phyloP scores from a whole-genome alignment of 2,329 filamentous ascomycete genomes.

The Domatiomyces catenatus region DNA sequence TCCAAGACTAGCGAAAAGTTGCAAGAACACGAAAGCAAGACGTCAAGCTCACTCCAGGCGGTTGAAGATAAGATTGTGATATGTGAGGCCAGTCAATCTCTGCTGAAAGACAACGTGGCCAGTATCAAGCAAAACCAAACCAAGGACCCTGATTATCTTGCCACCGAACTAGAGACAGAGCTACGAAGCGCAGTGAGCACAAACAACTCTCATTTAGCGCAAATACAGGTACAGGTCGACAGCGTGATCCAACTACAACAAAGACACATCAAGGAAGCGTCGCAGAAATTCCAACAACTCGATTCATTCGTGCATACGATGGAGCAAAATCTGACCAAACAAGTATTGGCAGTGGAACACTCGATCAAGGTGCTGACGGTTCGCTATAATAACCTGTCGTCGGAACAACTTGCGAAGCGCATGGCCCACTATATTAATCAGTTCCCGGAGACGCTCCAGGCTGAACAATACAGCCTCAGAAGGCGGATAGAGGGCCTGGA shows the following conservation, averaged over 20 bases:
- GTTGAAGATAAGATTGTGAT: not conserved
- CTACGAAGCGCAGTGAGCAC: not conserved
- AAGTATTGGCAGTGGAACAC: not conserved
- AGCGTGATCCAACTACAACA: not conserved
- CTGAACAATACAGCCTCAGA: not conserved
- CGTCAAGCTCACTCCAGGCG: not conserved
- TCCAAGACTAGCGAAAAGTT: not conserved
- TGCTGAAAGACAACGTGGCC: not conserved
- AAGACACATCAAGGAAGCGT: not conserved
- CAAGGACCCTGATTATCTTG: not conserved
- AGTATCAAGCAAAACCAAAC: not conserved
- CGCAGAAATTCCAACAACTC: not conserved
- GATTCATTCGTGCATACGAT: not conserved
- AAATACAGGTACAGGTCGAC: not conserved
- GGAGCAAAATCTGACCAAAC: not conserved
- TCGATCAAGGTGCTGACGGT: conserved; percentile 1
- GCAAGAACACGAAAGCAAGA: not conserved
- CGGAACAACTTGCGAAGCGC: conserved; percentile 1
- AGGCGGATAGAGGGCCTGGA: not conserved
- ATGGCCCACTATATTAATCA: not conserved
- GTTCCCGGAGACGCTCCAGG: not conserved
- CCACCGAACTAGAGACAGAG: not conserved
- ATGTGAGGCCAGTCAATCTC: not conserved
- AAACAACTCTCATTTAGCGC: not conserved
- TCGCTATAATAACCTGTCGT: conserved; percentile 2